phyloP scores from a whole-genome alignment of 139 green algal genomes.

The Asterochloris erici region DNA sequence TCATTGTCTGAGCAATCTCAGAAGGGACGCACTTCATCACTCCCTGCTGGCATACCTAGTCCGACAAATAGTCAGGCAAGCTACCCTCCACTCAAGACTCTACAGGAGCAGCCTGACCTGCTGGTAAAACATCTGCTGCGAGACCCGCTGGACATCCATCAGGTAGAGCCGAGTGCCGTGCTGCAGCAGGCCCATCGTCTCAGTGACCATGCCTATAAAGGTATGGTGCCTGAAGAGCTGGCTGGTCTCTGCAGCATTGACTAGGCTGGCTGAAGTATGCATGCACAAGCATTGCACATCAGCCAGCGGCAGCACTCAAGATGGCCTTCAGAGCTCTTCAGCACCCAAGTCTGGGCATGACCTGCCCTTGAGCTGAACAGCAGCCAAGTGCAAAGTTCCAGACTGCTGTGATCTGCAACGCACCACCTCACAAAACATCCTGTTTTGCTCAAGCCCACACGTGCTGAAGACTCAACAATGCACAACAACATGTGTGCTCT shows the following conservation, averaged over 20 bases:
- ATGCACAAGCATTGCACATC: no score
- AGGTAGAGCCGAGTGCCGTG: constrained; percentile 82
- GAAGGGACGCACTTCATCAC: no score
- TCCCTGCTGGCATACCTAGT: no score
- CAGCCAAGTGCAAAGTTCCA: no score
- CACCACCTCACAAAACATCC: no score
- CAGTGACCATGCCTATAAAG: constrained; percentile 46
- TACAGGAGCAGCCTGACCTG: constrained; percentile 30
- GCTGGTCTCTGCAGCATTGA: no score
- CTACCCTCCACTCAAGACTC: constrained; percentile 17
- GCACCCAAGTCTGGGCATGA: background rate
- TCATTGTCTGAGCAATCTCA: no score
- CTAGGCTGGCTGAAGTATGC: no score
- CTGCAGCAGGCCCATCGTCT: constrained; percentile 61
- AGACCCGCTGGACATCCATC: constrained; percentile 56
- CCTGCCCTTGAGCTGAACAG: no score
- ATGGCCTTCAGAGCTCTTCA: constrained; percentile 25
- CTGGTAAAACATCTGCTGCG: constrained; percentile 86
- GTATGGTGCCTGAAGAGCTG: constrained; percentile 17
- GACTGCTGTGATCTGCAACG: no score
- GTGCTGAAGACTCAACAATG: background rate
- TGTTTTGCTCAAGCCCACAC: background rate
- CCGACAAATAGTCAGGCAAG: no score
- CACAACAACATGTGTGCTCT: background rate
- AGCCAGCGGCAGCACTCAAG: no score